Percentiles rank a stretch among this genome's conserved stretches.
Conservation (phyloP, 345 rosid species). For the Sonneratia alba region DNA sequence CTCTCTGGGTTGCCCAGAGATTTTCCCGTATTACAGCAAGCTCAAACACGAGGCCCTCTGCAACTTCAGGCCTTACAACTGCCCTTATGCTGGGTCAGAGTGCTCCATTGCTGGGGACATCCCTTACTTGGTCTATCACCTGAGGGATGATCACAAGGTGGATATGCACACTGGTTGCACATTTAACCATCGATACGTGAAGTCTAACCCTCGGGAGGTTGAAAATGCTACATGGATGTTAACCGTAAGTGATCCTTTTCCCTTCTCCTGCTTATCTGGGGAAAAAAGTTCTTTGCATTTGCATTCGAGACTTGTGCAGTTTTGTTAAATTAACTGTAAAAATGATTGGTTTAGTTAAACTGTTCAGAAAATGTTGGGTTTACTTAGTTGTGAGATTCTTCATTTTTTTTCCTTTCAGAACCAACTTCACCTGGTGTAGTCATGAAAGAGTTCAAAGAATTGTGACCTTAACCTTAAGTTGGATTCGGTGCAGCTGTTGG, state of each 20-base stretch:
- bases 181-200: constrained; percentile 74
- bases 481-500: too few species aligned
- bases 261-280: background rate
- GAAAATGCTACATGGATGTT: constrained; percentile 85
- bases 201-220: constrained; percentile 70
- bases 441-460: too few species aligned
- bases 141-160: constrained; percentile 71
- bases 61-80: constrained; percentile 48
- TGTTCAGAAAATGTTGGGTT: too few species aligned
- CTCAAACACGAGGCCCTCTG: constrained; percentile 55
- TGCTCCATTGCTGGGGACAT: constrained; percentile 55
- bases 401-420: too few species aligned
- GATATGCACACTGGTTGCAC: constrained; percentile 78
- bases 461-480: too few species aligned
- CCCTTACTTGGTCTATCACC: constrained; percentile 54
- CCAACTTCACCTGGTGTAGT: too few species aligned
- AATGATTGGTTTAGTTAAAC: too few species aligned
- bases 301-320: background rate
- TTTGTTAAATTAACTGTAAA: too few species aligned
- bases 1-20: constrained; percentile 45
- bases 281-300: background rate
- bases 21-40: constrained; percentile 52
- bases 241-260: constrained; percentile 29
- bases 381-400: too few species aligned
- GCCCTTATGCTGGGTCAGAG: constrained; percentile 76